Evolutionary conservation across 1,284 basidiomycete genomes (phyloP), one percentile per base, ranked within the genome.

Genomic region (Fomitiporia mediterranea): DNA sequence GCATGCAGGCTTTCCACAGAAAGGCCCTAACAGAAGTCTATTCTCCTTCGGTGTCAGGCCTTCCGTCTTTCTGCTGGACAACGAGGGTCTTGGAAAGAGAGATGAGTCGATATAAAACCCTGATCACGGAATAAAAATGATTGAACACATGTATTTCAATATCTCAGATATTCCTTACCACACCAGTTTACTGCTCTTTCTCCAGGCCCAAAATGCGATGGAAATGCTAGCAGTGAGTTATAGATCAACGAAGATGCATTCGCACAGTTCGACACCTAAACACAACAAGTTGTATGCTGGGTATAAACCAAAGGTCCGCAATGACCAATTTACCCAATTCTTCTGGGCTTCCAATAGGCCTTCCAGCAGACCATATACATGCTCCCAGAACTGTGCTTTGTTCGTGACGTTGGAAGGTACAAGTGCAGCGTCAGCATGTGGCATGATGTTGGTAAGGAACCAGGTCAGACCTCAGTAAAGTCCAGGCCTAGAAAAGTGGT

Each of bases 1-100:
- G 68, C 92, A 95, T 0, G 93, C 92, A 1, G 92, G 93, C 62
- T 86, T 90, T 48, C 93, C 93, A 62, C 83, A 86, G 71, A 94
- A 96, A 0, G 93, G 92, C 0, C 88, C 92, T 2, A 94, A 74
- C 39, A 91, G 72, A 8, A 94, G 73, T 28, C 35, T 37, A 50
- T 19, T 28, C 51, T 53, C 46, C 47, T 30, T 17, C 46, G 44
- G 21, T 8, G 61, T 59, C 62, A 39, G 52, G 47, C 60, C 39
- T 48, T 53, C 35, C 17, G 34, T 37, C 38, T 35, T 43, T 46
- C 49, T 27, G 23, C 50, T 60, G 51, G 57, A 30, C 32, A 70
- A 60, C 43, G 68, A 70, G 44, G 83, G 76, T 19, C 60, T 51
- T 34, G 86, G 89, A 65, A 84, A 88, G 40, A 88, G 70, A 35